phyloP scores from a whole-genome alignment of 2,329 filamentous ascomycete genomes.

The Penicillium sclerotigenum region DNA sequence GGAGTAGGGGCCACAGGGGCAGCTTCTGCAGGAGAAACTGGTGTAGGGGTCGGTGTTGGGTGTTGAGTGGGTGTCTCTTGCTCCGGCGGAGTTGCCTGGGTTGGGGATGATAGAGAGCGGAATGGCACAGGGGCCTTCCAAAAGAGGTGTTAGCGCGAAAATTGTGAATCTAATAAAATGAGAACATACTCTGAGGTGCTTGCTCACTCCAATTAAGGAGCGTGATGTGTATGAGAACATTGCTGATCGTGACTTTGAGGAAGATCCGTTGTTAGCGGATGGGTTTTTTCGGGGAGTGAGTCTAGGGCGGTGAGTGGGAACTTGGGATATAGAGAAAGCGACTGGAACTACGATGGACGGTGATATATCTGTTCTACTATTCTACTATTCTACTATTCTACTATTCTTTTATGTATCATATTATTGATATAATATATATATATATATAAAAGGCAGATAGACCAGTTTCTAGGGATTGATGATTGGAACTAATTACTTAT shows the following conservation, averaged over 20 bases:
- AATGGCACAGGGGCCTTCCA: constrained; percentile 16
- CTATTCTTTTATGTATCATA: not conserved
- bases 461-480: not conserved
- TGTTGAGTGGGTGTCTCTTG: constrained; percentile 6
- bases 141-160: not conserved
- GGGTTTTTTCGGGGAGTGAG: constrained; percentile 22
- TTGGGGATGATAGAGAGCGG: constrained; percentile 23
- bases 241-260: constrained; percentile 9
- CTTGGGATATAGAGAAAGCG: not conserved
- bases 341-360: not conserved
- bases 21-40: not conserved
- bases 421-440: not conserved
- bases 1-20: not conserved
- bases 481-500: no score
- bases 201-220: constrained; percentile 21
- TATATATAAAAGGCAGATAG: not conserved
- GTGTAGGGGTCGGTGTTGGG: constrained; percentile 1
- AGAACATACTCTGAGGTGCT: constrained; percentile 21
- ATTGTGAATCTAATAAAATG: not conserved
- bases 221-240: constrained; percentile 28
- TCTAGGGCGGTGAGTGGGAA: constrained; percentile 5
- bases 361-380: not conserved
- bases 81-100: constrained; percentile 17
- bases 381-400: not conserved
- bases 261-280: constrained; percentile 11